These are phyloP conservation scores for Fomitopsis palustris DNA, from an alignment of 1,284 basidiomycete species.

Conservation along the genomic window DNA sequence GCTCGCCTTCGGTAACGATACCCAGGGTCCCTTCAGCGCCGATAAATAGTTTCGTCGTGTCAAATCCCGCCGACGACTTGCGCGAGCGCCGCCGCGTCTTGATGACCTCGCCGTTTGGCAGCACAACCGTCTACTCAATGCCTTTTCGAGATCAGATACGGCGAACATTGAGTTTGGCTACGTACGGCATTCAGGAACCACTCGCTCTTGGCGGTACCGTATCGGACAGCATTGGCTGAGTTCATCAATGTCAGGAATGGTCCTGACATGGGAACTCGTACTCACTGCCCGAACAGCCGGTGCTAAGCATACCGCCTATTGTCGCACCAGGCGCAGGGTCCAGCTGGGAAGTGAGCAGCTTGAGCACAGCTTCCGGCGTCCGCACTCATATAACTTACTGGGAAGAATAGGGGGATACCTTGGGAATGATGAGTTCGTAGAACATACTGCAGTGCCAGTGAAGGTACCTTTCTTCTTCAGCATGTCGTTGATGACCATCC, in stretches of 20 bases:
- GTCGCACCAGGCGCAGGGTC: slow-evolving; percentile 81
- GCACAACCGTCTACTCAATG: slow-evolving; percentile 72
- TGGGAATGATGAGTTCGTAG: neutral
- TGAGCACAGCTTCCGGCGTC: neutral
- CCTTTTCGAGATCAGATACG: neutral
- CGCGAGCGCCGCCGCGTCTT: slow-evolving; percentile 85
- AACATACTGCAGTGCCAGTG: too few species aligned
- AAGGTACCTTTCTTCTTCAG: slow-evolving; percentile 57
- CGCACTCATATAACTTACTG: slow-evolving; percentile 44
- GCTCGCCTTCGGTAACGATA: slow-evolving; percentile 81
- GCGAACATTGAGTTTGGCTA: neutral
- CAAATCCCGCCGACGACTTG: slow-evolving; percentile 91
- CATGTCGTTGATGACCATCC: slow-evolving; percentile 83
- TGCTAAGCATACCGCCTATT: slow-evolving; percentile 91
- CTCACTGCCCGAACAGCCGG: slow-evolving; percentile 77
- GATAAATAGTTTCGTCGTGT: slow-evolving; percentile 89
- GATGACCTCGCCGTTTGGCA: slow-evolving; percentile 90
- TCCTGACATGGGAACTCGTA: slow-evolving; percentile 3
- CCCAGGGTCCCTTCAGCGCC: slow-evolving; percentile 95
- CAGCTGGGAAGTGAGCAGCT: slow-evolving; percentile 38
- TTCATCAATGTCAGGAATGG: neutral
- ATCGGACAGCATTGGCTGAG: slow-evolving; percentile 61
- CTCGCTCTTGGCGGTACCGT: slow-evolving; percentile 48
- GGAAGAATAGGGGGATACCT: slow-evolving; percentile 83
- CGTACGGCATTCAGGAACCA: slow-evolving; percentile 72